These are phyloP conservation scores for Phytophthora constricta DNA, from an alignment of 352 stramenopile genomes.

Conservation along the genomic window DNA sequence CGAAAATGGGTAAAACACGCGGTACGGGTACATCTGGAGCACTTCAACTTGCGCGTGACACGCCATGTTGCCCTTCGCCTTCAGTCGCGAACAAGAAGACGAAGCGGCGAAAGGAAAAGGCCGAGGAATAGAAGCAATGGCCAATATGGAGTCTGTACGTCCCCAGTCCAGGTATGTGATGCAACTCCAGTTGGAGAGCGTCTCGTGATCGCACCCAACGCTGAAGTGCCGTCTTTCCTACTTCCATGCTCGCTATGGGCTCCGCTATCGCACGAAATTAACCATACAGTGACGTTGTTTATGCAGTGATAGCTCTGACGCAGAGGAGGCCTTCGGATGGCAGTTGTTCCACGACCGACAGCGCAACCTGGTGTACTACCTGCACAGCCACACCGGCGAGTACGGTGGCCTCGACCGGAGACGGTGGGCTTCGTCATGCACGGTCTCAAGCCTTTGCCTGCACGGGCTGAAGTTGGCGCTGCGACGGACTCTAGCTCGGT, in stretches of 20 bases:
- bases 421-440: conserved; percentile 61
- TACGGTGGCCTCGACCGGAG: conserved; percentile 64
- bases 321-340: conserved; percentile 63
- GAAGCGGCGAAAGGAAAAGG: conserved; percentile 19
- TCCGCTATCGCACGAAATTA: conserved; percentile 11
- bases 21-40: background rate
- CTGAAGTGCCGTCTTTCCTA: conserved; percentile 12
- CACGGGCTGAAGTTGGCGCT: conserved; percentile 4
- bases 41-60: conserved; percentile 46
- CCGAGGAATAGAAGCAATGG: conserved; percentile 13
- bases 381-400: conserved; percentile 79
- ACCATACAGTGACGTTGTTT: background rate
- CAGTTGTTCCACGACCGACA: conserved; percentile 52
- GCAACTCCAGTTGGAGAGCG: background rate
- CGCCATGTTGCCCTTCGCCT: conserved; percentile 45
- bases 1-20: background rate
- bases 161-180: conserved; percentile 32
- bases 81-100: conserved; percentile 48
- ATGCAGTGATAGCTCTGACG: conserved; percentile 12
- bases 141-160: conserved; percentile 10
- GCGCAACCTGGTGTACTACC: conserved; percentile 58
- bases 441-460: conserved; percentile 46
- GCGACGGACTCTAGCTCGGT: conserved; percentile 7
- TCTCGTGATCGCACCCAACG: background rate
- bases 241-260: conserved; percentile 3